Percentiles rank a stretch among this genome's conserved stretches.
phyloP scores from a whole-genome alignment of 2,329 filamentous ascomycete genomes.

The Gnomoniopsis sp. region DNA sequence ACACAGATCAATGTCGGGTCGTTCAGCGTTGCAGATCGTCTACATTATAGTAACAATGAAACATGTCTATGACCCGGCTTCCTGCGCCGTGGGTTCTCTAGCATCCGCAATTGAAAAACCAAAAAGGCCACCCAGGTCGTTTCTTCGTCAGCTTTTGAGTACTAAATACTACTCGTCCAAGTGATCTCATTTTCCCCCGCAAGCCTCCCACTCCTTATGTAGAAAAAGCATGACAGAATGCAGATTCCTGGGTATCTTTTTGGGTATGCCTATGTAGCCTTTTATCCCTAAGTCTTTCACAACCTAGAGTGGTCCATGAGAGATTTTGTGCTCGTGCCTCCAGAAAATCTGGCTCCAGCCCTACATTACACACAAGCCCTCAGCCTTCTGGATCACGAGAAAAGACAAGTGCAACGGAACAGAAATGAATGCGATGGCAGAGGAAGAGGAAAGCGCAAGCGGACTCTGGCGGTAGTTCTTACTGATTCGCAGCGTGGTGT shows the following conservation, averaged over 20 bases:
- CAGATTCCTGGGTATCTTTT: background rate
- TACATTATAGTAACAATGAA: too few species aligned
- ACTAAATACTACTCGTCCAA: background rate
- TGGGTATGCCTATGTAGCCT: background rate
- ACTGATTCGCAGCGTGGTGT: slow-evolving; percentile 21
- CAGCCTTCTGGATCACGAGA: background rate
- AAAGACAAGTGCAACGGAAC: background rate
- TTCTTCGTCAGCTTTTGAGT: background rate
- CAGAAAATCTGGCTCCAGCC: background rate
- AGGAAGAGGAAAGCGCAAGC: background rate
- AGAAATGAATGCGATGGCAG: background rate
- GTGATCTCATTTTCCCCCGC: background rate
- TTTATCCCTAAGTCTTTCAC: background rate
- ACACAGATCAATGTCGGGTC: too few species aligned
- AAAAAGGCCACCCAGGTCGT: background rate
- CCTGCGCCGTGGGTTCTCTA: too few species aligned
- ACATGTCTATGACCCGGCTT: too few species aligned
- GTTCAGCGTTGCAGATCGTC: too few species aligned
- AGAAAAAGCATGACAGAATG: background rate
- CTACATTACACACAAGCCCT: background rate
- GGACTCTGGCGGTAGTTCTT: slow-evolving; percentile 1
- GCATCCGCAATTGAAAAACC: too few species aligned
- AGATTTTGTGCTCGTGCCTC: slow-evolving; percentile 1
- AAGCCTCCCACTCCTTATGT: background rate
- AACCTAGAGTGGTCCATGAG: background rate